A percentile compares a stretch with the other conserved stretches of the same genome.
These are phyloP conservation scores for Monosporascus sp. DNA, from an alignment of 2,329 filamentous ascomycete species.

Conservation along the genomic window DNA sequence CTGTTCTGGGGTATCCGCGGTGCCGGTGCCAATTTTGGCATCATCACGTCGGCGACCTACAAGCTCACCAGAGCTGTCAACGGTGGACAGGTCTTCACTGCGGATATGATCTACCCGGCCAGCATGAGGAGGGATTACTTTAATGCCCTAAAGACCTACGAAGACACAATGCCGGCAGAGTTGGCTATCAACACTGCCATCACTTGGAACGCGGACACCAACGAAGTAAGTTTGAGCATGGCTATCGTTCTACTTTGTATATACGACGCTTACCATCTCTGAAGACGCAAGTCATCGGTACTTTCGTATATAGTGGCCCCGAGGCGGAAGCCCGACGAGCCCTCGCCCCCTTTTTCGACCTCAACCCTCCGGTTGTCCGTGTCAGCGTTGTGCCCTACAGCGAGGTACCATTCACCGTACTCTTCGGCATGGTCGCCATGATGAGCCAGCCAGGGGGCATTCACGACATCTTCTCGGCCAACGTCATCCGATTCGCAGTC, in stretches of 20 bases:
- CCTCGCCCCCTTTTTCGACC: conserved; percentile 9
- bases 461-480: conserved; percentile 4
- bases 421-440: background rate
- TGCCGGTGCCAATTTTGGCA: conserved; percentile 16
- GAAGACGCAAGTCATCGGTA: conserved; percentile 10
- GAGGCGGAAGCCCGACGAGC: conserved; percentile 4
- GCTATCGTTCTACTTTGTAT: background rate
- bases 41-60: conserved; percentile 14
- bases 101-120: conserved; percentile 5
- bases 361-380: conserved; percentile 2
- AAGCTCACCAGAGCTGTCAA: conserved; percentile 5
- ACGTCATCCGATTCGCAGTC: conserved; percentile 2
- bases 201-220: conserved; percentile 3
- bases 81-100: conserved; percentile 7
- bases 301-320: conserved; percentile 10
- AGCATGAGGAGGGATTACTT: conserved; percentile 2
- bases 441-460: background rate
- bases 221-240: conserved; percentile 1
- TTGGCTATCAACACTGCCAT: conserved; percentile 3
- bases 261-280: background rate
- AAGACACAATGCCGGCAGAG: conserved; percentile 4
- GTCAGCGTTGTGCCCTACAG: conserved; percentile 1
- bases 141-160: conserved; percentile 1
- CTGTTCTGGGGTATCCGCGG: conserved; percentile 19
- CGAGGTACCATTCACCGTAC: background rate